Evolutionary conservation across 768 basidiomycete genomes (phyloP).

Genomic region (Arthromyces matolae): DNA sequence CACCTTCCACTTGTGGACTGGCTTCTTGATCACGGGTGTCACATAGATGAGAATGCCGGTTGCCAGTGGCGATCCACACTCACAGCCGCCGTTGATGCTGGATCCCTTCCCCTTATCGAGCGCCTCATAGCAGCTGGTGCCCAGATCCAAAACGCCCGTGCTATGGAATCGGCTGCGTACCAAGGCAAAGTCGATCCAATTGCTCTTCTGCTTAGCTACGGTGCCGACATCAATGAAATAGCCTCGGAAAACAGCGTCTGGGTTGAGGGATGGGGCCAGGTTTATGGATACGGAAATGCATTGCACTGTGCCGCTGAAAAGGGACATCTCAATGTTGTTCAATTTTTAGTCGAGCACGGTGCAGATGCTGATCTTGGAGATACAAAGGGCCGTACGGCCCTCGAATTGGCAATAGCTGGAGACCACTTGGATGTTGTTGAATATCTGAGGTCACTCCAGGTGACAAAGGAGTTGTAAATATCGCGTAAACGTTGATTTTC

Average conservation of each 20-base stretch:
- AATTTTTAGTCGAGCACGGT: too few species aligned
- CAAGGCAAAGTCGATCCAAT: background rate
- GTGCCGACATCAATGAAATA: background rate
- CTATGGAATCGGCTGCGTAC: background rate
- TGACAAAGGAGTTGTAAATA: too few species aligned
- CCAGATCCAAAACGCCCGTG: background rate
- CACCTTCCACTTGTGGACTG: background rate
- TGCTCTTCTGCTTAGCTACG: background rate
- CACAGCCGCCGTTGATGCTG: background rate
- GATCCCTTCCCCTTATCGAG: background rate
- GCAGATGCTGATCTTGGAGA: too few species aligned
- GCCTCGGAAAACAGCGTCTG: background rate
- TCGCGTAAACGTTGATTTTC: too few species aligned
- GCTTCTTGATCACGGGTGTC: background rate
- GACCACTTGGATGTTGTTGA: too few species aligned
- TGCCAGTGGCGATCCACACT: background rate
- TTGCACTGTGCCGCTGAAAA: too few species aligned
- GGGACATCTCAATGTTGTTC: too few species aligned
- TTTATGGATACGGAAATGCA: too few species aligned
- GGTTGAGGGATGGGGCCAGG: too few species aligned
- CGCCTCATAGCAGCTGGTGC: background rate
- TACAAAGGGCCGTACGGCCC: too few species aligned
- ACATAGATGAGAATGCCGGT: background rate
- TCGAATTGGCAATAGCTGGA: too few species aligned
- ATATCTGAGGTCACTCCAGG: too few species aligned